These are phyloP conservation scores for Xeromyces bisporus DNA, from an alignment of 495 filamentous ascomycete species.

Conservation along the genomic window DNA sequence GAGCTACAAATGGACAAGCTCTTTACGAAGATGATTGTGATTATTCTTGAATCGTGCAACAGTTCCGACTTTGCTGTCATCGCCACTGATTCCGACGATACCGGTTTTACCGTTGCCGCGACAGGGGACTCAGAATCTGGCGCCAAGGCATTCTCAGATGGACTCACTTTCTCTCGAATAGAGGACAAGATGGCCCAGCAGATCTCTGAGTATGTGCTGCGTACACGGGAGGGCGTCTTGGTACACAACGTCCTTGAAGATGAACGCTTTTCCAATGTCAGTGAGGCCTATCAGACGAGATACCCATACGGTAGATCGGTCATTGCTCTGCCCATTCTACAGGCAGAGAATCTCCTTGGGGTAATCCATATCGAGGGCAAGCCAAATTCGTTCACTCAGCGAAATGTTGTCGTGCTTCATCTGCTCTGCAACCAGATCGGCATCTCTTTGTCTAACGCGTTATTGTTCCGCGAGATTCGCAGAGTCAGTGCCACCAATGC, in stretches of 20 bases:
- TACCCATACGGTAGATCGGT: slow-evolving; percentile 60
- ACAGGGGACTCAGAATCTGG: slow-evolving; percentile 54
- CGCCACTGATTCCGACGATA: slow-evolving; percentile 52
- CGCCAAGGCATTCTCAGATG: slow-evolving; percentile 34
- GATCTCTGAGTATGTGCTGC: slow-evolving; percentile 64
- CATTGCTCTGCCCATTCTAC: slow-evolving; percentile 72
- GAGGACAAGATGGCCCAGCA: slow-evolving; percentile 57
- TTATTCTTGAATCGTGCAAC: slow-evolving; percentile 73
- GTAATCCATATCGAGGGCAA: slow-evolving; percentile 76
- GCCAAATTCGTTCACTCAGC: slow-evolving; percentile 71
- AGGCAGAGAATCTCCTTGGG: slow-evolving; percentile 60
- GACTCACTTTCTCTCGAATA: slow-evolving; percentile 45
- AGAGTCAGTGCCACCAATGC: slow-evolving; percentile 67
- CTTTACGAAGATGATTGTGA: slow-evolving; percentile 75
- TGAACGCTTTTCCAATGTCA: slow-evolving; percentile 73
- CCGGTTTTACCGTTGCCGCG: slow-evolving; percentile 61
- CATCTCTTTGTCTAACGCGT: slow-evolving; percentile 74
- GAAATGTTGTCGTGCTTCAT: slow-evolving; percentile 71
- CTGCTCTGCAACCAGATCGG: slow-evolving; percentile 78
- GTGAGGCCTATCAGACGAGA: slow-evolving; percentile 46
- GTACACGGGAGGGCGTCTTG: slow-evolving; percentile 71
- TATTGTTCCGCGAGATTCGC: slow-evolving; percentile 65
- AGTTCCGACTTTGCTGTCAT: slow-evolving; percentile 67
- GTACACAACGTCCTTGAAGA: slow-evolving; percentile 68
- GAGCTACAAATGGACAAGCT: slow-evolving; percentile 73